Base-by-base conservation (phyloP, 2,329 filamentous ascomycete genomes). In the Fusarium chuoi region DNA sequence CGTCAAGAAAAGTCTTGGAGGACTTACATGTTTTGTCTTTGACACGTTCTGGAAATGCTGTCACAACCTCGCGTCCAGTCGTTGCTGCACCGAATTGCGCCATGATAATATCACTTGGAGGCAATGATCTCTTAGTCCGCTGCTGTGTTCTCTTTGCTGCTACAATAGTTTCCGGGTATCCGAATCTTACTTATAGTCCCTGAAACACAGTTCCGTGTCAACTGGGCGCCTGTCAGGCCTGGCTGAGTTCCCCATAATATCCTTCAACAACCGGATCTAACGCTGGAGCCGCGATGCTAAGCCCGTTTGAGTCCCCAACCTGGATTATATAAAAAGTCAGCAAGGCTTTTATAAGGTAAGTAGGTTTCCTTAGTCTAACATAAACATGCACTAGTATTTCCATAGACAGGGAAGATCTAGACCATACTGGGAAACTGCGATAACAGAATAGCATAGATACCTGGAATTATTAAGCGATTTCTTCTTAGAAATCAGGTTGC, bases 391-490 rank as follows among this genome's bases (percentile, higher is more conserved):
- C n/a, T 17, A 24, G 15, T n/a, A 4, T 14, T 44, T 24, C 14
- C 3, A 17, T n/a, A 24, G 41, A 11, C 22, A 42, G 7, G 8
- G 20, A 6, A 7, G 15, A n/a, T 14, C 14, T 14, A 7, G 15
- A 20, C 11, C 12, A 15, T 18, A 11, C 6, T 7, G 4, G 8
- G 0, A 28, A 28, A 5, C 13, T 9, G 20, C 14, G 2, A n/a
- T 17, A 0, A 10, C 12, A 5, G 0, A 33, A n/a, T 5, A 6
- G n/a, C 17, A 4, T 13, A 30, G 22, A 18, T 30, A 28, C 3
- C 4, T 9, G 14, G 18, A 28, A 28, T 28, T 11, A 46, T 18
- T 15, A 7, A 7, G 1, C 14, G 2, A 1, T 0, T 22, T 46
- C 18, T 28, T 46, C 13, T 28, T 18, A 22, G 5, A 7, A 7